phyloP scores from a whole-genome alignment of 2,329 filamentous ascomycete species.

The Neonectria magnoliae region DNA sequence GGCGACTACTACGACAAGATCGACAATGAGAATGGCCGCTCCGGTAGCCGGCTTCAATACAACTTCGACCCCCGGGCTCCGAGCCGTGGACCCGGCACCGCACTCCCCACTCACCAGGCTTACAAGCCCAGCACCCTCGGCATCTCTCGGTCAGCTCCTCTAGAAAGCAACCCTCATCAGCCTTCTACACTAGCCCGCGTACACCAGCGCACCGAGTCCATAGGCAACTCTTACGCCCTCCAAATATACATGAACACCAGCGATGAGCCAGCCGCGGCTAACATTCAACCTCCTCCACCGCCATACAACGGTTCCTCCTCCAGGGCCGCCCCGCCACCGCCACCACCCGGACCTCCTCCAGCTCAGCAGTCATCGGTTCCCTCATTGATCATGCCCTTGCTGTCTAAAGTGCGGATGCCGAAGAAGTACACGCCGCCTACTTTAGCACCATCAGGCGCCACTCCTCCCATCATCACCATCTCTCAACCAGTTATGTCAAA shows the following conservation, averaged over 20 bases:
- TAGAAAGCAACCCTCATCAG: constrained; percentile 20
- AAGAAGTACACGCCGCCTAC: constrained; percentile 54
- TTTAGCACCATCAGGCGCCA: constrained; percentile 45
- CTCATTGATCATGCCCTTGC: constrained; percentile 50
- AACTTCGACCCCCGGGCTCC: constrained; percentile 41
- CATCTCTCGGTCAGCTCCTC: constrained; percentile 6
- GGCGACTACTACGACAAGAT: constrained; percentile 54
- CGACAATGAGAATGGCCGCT: constrained; percentile 42
- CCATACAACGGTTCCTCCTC: background rate
- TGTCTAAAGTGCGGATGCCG: constrained; percentile 51
- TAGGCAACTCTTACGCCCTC: constrained; percentile 10
- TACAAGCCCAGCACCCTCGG: constrained; percentile 54
- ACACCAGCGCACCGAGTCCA: constrained; percentile 12
- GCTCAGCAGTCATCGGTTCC: constrained; percentile 43
- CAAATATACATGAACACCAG: constrained; percentile 4
- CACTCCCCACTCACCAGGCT: constrained; percentile 59
- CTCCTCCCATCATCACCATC: constrained; percentile 43
- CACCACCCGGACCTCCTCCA: constrained; percentile 42
- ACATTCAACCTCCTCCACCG: background rate
- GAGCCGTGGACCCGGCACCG: constrained; percentile 38
- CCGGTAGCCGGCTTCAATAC: constrained; percentile 35
- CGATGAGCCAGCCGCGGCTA: background rate
- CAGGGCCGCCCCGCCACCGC: constrained; percentile 38
- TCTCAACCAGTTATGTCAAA: constrained; percentile 43
- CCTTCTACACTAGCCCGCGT: constrained; percentile 18